phyloP scores from a whole-genome alignment of 257 asterid species.

The Fraxinus anomala region DNA sequence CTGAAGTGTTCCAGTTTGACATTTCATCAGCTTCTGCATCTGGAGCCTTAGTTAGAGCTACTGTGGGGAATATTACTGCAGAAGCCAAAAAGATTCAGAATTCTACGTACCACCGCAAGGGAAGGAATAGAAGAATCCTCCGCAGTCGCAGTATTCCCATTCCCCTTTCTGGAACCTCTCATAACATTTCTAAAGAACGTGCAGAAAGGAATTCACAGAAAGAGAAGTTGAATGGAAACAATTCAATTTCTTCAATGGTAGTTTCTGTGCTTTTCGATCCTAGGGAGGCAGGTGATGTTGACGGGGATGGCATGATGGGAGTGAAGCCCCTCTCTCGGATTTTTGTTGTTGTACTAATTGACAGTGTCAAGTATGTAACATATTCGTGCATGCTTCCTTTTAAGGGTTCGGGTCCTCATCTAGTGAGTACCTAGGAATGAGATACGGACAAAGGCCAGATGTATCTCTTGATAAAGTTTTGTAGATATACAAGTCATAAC shows the following conservation, averaged over 20 bases:
- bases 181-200: slow-evolving; percentile 58
- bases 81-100: slow-evolving; percentile 39
- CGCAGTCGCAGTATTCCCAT: slow-evolving; percentile 50
- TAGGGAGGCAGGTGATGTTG: slow-evolving; percentile 74
- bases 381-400: slow-evolving; percentile 94
- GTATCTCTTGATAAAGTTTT: slow-evolving; percentile 42
- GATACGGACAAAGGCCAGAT: neutral
- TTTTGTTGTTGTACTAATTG: slow-evolving; percentile 82
- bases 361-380: slow-evolving; percentile 90
- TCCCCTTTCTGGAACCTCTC: slow-evolving; percentile 54
- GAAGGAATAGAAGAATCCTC: slow-evolving; percentile 74
- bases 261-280: slow-evolving; percentile 96
- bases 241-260: slow-evolving; percentile 74
- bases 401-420: slow-evolving; percentile 65
- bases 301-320: slow-evolving; percentile 77
- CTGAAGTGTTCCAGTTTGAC: slow-evolving; percentile 95
- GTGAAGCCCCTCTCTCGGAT: slow-evolving; percentile 72
- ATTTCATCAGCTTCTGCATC: slow-evolving; percentile 64
- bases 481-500: slow-evolving; percentile 48
- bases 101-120: slow-evolving; percentile 48
- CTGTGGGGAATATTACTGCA: slow-evolving; percentile 51
- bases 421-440: slow-evolving; percentile 56
- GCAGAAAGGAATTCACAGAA: slow-evolving; percentile 42
- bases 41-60: slow-evolving; percentile 73
- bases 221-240: slow-evolving; percentile 45